Base-by-base conservation (phyloP, 345 rosid species). In the Hypericum perforatum region DNA sequence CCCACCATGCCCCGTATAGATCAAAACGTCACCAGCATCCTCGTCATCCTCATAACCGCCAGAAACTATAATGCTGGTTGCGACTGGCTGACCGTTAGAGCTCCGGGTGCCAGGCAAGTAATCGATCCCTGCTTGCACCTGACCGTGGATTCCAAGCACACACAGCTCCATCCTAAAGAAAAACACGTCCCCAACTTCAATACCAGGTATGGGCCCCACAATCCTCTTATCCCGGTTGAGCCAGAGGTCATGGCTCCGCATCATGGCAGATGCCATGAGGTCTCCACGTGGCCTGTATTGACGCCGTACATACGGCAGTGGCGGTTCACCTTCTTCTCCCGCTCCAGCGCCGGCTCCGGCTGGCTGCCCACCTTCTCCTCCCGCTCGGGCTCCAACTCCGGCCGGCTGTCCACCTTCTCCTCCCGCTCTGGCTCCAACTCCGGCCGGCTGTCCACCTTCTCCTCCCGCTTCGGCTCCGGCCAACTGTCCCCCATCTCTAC, bases 21-120 rank as follows among this genome's bases (percentile, higher is more conserved):
- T 66, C 43, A 91, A 63, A 41, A 71, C 65, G 56, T 89, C 90
- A 10, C 95, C 94, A 3, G 68, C 63, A 64, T 89, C 94, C 53
- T 82, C 85, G 49, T 86, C 95, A 9, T 89, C 90, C 62, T 84
- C 97, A 12, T 83, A 89, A 7, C 97, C 97, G 37, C 95, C 97
- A 0, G 97, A 89, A 59, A 82, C 87, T 36, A 89, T 84, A 32
- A 86, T 75, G 61, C 96, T 86, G 0, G 97, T 90, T 0, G 96
- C 97, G 16, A 90, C 82, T 0, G 96, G 89, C 67, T 90, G 85
- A 0, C 95, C 82, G 43, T 76, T 86, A 5, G 92, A 74, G 64
- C 96, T 86, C 53, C 70, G 75, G 52, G 81, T 70, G 3, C 70
- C 79, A 0, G 87, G 64, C 45, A 84, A 60, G 53, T 74, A 87